Evolutionary conservation across 805 yeast species (phyloP), one percentile per base, ranked within the genome.

Genomic region (Myxozyma geophila): DNA sequence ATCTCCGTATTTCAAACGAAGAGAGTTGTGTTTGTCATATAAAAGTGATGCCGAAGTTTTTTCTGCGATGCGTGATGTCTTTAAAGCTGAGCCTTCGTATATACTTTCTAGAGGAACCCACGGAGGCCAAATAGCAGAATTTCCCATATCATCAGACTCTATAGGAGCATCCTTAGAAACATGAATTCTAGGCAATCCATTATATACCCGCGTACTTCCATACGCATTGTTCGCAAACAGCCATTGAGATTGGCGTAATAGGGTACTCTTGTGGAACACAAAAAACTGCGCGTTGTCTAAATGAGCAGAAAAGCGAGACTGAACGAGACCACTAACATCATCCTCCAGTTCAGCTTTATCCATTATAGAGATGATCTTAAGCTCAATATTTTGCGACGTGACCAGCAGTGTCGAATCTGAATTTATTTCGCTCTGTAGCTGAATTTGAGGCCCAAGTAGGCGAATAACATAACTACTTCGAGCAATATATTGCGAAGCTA

Each of bases 381-480:
- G 73, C 69, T 88, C 88, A 59, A 92, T 85, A 48, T 78, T 80
- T 10, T 93, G 95, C 0, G 96, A 84, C 1, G 89, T 82, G n/a
- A 92, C 79, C 40, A 92, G 74, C 12, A 91, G 80, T 57, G 89
- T 84, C 1, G 88, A 78, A 49, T 84, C 85, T 1, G 79, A 81
- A 33, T 82, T 81, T 59, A 80, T 79, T 37, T 80, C 80, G 15
- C 84, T 79, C 54, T 83, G 80, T 33, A 88, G 70, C 73, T 92
- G 98, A 53, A 92, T 84, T 74, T 93, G 97, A 0, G 98, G 97
- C 35, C 90, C 84, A 6, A 88, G 78, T 49, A 93, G 79, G 63
- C 86, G 86, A 37, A 92, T 80, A 66, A 86, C 78, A 72, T 85
- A 88, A 49, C 88, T 84, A 58, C 86, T 84, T 48, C 54, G 57